Base-by-base conservation (phyloP, 2,329 filamentous ascomycete genomes). In the Escovopsis weberi region DNA sequence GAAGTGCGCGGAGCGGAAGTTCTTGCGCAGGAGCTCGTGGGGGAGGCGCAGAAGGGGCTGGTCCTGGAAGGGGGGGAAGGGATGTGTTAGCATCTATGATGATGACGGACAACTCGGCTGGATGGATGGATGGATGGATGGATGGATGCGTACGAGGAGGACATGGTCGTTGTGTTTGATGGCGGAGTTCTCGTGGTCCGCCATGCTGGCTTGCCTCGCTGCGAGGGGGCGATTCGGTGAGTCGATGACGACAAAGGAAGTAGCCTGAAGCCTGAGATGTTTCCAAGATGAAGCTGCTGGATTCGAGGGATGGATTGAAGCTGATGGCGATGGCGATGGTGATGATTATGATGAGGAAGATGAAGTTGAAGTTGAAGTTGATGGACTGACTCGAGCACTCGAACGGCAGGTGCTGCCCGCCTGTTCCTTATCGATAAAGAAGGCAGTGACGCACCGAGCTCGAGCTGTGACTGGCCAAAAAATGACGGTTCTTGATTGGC, bases 41-140 rank as follows among this genome's bases (percentile, higher is more conserved):
- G 91, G 91, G 19, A 96, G 78, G 32, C 88, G 86, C 51, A 98
- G 78, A 50, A 96, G 82, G 4, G 89, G 83, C 74, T 96, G 89
- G 58, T 98, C 91, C 87, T 89, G 28, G 26, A 11, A 11, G 33
- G 5, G 18, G 26, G 40, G 33, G 43, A 26, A 41, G 34, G 23
- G 33, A 28, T 26, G 42, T 38, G 32, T 34, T 36, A 15, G 3
- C 23, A 23, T 32, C 39, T 39, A 40, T 32, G 38, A 41, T 32
- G 32, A 44, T 45, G 44, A 43, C 37, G 12, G 39, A 15, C 45
- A 45, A 15, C 15, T 15, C 15, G 4, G 2, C 23, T 6, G 35
- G 34, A 43, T 33, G 37, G 41, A 42, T 12, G 23, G 28, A 11
- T 6, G 35, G 34, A 43, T 33, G 37, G 41, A 42, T 12, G 23